phyloP scores from a whole-genome alignment of 805 yeast genomes.

The Candida wancherniae region DNA sequence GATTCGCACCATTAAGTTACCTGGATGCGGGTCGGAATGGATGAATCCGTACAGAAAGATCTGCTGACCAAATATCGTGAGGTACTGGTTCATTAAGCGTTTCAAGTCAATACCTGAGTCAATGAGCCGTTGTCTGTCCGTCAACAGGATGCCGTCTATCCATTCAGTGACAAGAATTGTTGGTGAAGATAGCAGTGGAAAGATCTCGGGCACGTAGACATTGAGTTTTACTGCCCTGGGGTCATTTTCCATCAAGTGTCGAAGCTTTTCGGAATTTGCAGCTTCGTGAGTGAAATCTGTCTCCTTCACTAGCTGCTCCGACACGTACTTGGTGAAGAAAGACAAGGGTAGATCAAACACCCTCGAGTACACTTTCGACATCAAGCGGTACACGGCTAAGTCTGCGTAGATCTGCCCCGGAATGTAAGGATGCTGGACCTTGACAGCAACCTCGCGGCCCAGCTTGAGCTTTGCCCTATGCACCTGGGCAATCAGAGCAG shows the following conservation, averaged over 20 bases:
- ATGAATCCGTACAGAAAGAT: slow-evolving; percentile 64
- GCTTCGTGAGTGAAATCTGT: slow-evolving; percentile 57
- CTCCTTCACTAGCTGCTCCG: slow-evolving; percentile 55
- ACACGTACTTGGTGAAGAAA: slow-evolving; percentile 51
- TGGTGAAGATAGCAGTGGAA: slow-evolving; percentile 39
- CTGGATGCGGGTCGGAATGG: slow-evolving; percentile 81
- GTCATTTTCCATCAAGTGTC: slow-evolving; percentile 39
- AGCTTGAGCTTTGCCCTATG: slow-evolving; percentile 46
- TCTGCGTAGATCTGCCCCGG: slow-evolving; percentile 58
- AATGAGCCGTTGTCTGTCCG: slow-evolving; percentile 40
- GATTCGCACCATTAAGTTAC: slow-evolving; percentile 58
- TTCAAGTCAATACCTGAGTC: slow-evolving; percentile 35
- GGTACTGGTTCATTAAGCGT: slow-evolving; percentile 45
- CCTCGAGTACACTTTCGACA: slow-evolving; percentile 50
- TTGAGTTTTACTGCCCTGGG: slow-evolving; percentile 29
- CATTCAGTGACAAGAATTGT: slow-evolving; percentile 65
- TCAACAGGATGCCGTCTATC: slow-evolving; percentile 66
- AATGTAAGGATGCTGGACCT: slow-evolving; percentile 63
- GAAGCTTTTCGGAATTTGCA: slow-evolving; percentile 44
- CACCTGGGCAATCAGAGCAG: slow-evolving; percentile 74
- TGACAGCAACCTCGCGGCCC: slow-evolving; percentile 51
- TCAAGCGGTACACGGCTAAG: slow-evolving; percentile 49
- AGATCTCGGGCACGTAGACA: slow-evolving; percentile 55
- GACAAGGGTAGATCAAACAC: slow-evolving; percentile 62
- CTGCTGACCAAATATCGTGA: slow-evolving; percentile 51